phyloP scores from a whole-genome alignment of 208 protist genomes.

The Phytomonas sp. region DNA sequence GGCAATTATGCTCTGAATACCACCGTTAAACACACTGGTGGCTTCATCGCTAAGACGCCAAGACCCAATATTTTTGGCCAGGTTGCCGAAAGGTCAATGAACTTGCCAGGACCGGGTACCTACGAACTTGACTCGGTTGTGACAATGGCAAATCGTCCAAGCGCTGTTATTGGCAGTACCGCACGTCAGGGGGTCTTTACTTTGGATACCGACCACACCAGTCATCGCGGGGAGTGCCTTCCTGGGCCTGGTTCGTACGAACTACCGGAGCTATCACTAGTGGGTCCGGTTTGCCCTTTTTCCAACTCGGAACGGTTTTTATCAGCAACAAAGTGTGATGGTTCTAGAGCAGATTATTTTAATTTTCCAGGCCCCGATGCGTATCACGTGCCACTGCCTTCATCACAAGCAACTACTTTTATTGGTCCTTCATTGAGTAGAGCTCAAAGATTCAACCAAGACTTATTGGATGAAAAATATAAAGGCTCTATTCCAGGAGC shows the following conservation, averaged over 20 bases:
- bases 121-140: constrained; percentile 20
- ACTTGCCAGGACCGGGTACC: constrained; percentile 12
- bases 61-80: neutral
- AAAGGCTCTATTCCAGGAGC: neutral
- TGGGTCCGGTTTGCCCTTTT: neutral
- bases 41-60: neutral
- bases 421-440: neutral
- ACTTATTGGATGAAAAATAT: neutral
- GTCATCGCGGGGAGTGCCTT: neutral
- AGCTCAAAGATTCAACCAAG: neutral
- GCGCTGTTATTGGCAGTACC: constrained; percentile 21
- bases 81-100: neutral
- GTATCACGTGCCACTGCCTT: neutral
- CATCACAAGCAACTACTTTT: neutral
- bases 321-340: neutral
- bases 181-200: neutral
- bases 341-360: neutral
- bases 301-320: neutral
- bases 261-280: neutral
- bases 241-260: neutral
- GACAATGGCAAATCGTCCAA: constrained; percentile 15
- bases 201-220: neutral
- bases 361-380: neutral
- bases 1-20: constrained; percentile 34
- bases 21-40: neutral